Conservation (phyloP, 208 protist genomes). For the Leptomonas pyrrhocoris region DNA sequence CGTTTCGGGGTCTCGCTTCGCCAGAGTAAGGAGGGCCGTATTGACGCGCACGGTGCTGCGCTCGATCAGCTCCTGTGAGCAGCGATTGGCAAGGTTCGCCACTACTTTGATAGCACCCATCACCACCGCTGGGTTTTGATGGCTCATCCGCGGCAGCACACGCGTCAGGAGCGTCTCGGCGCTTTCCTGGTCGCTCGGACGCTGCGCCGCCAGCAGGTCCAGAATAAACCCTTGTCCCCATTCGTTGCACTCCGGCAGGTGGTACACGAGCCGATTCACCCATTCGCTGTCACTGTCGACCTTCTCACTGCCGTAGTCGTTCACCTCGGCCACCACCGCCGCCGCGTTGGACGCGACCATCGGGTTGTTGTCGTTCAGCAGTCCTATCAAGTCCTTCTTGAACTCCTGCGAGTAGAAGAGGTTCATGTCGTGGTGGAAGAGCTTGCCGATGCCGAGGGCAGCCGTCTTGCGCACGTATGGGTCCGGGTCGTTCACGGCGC, state of each 20-base stretch:
- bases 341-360: conserved; percentile 99
- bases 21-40: conserved; percentile 93
- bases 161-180: conserved; percentile 94
- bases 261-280: conserved; percentile 95
- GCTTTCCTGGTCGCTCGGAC: conserved; percentile 55
- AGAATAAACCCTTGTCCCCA: conserved; percentile 99
- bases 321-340: conserved; percentile 95
- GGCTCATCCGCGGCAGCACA: conserved; percentile 95
- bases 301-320: conserved; percentile 53
- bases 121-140: conserved; percentile 98
- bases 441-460: conserved; percentile 98
- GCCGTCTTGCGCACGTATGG: conserved; percentile 99
- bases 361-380: conserved; percentile 97
- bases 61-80: conserved; percentile 56
- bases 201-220: conserved; percentile 93
- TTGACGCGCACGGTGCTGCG: conserved; percentile 92
- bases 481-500: conserved; percentile 93
- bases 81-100: conserved; percentile 63
- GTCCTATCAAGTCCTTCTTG: conserved; percentile 78
- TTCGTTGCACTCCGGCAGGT: conserved; percentile 97
- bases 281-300: conserved; percentile 72
- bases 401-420: conserved; percentile 96
- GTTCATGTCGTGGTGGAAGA: conserved; percentile 98
- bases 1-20: conserved; percentile 91
- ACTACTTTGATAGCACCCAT: conserved; percentile 97